Evolutionary conservation across 495 filamentous ascomycete genomes (phyloP).

Genomic region (Penicillium manginii): DNA sequence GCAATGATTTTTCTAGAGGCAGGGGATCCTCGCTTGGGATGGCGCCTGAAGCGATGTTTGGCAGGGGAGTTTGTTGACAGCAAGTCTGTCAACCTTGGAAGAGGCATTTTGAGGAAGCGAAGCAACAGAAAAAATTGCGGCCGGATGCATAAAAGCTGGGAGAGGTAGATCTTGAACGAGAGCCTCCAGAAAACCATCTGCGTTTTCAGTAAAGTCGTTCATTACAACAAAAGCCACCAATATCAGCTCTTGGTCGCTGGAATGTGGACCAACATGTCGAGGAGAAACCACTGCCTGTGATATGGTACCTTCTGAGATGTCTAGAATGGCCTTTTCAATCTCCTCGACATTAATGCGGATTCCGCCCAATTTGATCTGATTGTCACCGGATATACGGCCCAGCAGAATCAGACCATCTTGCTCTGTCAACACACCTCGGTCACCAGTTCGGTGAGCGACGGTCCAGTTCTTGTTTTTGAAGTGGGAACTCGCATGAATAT

Average conservation of each 20-base stretch:
- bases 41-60: not conserved
- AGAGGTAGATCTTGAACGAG: constrained; percentile 31
- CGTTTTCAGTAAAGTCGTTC: not conserved
- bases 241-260: constrained; percentile 2
- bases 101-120: constrained; percentile 44
- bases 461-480: constrained; percentile 33
- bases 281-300: constrained; percentile 23
- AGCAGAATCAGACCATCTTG: constrained; percentile 40
- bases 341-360: constrained; percentile 57
- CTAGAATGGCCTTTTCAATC: constrained; percentile 38
- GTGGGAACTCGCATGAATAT: constrained; percentile 31
- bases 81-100: constrained; percentile 47
- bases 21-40: not conserved
- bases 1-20: constrained; percentile 19
- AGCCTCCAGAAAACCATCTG: constrained; percentile 1
- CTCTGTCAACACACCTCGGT: constrained; percentile 23
- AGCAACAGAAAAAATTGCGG: constrained; percentile 36
- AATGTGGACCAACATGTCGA: not conserved
- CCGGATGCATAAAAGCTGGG: constrained; percentile 53
- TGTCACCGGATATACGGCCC: constrained; percentile 47
- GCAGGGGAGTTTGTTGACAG: constrained; percentile 28
- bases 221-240: constrained; percentile 23
- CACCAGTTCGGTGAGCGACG: constrained; percentile 27
- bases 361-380: constrained; percentile 56
- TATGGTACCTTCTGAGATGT: constrained; percentile 34